These are phyloP conservation scores for Gastrodia elata DNA, from an alignment of 106 monocot genomes.

Conservation along the genomic window DNA sequence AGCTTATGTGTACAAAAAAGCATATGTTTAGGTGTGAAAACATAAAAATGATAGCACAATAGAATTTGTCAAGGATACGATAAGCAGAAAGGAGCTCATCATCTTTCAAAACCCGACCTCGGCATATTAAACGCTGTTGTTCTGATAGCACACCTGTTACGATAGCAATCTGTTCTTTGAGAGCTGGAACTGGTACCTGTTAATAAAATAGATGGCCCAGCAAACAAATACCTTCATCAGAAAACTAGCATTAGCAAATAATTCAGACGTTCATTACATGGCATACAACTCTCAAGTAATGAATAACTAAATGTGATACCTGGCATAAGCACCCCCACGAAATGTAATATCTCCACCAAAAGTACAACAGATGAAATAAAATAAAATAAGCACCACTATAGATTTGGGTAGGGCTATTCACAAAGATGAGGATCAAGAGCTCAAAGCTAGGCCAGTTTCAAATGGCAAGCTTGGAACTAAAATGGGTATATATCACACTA, in stretches of 20 bases:
- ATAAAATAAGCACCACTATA: neutral
- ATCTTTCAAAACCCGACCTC: constrained; percentile 65
- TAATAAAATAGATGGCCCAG: neutral
- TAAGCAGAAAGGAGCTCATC: constrained; percentile 67
- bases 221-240: neutral
- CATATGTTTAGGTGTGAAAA: neutral
- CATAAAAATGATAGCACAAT: neutral
- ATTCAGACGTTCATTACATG: neutral
- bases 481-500: neutral
- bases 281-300: neutral
- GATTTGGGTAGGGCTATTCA: neutral
- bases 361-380: neutral
- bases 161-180: constrained; percentile 67
- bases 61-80: constrained; percentile 39
- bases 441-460: neutral
- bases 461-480: neutral
- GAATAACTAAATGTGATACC: neutral
- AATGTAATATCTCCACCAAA: neutral
- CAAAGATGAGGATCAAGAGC: neutral
- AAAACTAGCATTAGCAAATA: neutral
- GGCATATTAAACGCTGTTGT: constrained; percentile 68
- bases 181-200: constrained; percentile 52
- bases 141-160: constrained; percentile 61
- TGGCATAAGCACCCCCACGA: neutral
- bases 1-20: neutral